These are phyloP conservation scores for Cryoendolithus antarcticus DNA, from an alignment of 2,329 filamentous ascomycete genomes.

Conservation along the genomic window DNA sequence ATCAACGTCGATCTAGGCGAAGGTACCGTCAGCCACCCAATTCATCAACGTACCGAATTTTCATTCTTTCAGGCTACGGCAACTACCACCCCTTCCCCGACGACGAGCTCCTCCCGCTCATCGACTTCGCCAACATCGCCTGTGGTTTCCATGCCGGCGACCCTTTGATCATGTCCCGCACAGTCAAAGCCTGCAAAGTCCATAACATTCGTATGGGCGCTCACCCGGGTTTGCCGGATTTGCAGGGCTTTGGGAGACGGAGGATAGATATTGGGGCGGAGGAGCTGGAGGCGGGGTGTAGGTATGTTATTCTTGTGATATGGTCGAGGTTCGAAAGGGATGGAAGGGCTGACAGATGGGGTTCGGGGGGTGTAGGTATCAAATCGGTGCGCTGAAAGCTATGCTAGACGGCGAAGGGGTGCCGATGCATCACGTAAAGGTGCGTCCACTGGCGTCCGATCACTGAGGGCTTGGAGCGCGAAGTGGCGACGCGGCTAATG, in stretches of 20 bases:
- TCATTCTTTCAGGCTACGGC: conserved; percentile 25
- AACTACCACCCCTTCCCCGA: conserved; percentile 44
- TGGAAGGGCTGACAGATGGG: not conserved
- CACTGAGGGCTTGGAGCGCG: too few relatives aligned
- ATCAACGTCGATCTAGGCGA: conserved; percentile 45
- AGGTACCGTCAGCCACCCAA: conserved; percentile 11
- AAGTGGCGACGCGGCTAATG: too few relatives aligned
- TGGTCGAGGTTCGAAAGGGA: not conserved
- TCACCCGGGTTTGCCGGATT: conserved; percentile 53
- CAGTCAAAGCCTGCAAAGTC: conserved; percentile 44
- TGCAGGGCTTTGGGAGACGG: conserved; percentile 52
- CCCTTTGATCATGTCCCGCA: conserved; percentile 51
- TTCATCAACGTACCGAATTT: not conserved
- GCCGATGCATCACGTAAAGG: conserved; percentile 45
- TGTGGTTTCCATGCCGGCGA: conserved; percentile 41
- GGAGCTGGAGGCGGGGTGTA: conserved; percentile 1
- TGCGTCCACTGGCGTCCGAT: too few relatives aligned
- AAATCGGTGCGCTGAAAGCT: conserved; percentile 49
- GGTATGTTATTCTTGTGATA: not conserved
- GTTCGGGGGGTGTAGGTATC: conserved; percentile 35
- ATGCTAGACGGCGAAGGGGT: conserved; percentile 47
- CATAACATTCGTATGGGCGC: conserved; percentile 47
- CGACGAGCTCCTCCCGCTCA: conserved; percentile 47
- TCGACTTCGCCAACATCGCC: conserved; percentile 53
- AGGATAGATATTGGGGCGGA: conserved; percentile 19